Percentiles rank a stretch among this genome's conserved stretches.
Conservation (phyloP, 345 rosid genomes). For the Acer negundo region DNA sequence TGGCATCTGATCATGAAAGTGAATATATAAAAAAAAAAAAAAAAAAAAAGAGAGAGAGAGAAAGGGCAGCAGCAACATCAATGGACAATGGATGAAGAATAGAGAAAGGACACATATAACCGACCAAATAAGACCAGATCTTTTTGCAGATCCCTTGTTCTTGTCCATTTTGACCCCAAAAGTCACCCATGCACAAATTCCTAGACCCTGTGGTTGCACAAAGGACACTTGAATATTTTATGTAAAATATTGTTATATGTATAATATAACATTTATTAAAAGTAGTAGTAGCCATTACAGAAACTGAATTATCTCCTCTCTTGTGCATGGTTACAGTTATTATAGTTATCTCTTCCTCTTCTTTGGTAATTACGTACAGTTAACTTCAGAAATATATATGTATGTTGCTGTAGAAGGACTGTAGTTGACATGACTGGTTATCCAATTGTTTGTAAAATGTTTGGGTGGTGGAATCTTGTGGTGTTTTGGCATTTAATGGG, state of each 20-base stretch:
- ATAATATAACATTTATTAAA: neutral
- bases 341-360: neutral
- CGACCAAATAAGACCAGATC: slow-evolving; percentile 49
- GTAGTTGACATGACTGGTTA: slow-evolving; percentile 37
- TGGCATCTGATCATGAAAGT: slow-evolving; percentile 34
- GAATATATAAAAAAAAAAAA: no score
- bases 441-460: slow-evolving; percentile 20
- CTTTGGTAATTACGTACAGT: neutral
- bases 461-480: slow-evolving; percentile 35
- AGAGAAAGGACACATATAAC: slow-evolving; percentile 25
- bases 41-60: slow-evolving; percentile 11
- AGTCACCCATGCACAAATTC: slow-evolving; percentile 38
- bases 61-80: slow-evolving; percentile 41
- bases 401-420: neutral
- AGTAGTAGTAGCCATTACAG: neutral
- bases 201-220: slow-evolving; percentile 25
- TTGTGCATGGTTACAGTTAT: slow-evolving; percentile 37
- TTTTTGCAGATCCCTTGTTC: slow-evolving; percentile 36
- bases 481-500: slow-evolving; percentile 27
- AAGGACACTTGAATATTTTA: neutral
- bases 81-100: slow-evolving; percentile 43
- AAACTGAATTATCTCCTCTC: slow-evolving; percentile 6
- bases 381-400: neutral
- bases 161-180: slow-evolving; percentile 39
- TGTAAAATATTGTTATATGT: slow-evolving; percentile 5